phyloP scores from a whole-genome alignment of 768 basidiomycete species.

The Lactarius quietus region DNA sequence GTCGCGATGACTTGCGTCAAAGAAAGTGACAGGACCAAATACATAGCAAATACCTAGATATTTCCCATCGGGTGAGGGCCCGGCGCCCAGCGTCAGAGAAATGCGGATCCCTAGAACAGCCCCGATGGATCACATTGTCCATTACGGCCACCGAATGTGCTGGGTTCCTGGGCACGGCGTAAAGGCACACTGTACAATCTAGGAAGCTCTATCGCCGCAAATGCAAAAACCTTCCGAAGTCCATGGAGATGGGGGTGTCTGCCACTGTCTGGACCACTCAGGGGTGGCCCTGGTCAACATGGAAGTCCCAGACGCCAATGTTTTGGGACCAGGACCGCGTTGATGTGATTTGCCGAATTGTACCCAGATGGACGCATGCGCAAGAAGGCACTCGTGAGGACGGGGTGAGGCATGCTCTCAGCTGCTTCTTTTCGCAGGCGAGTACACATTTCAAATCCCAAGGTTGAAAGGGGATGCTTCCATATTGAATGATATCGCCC shows the following conservation, averaged over 20 bases:
- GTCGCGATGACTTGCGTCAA: background rate
- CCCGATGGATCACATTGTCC: slow-evolving; percentile 8
- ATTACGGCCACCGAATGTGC: slow-evolving; percentile 11
- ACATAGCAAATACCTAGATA: background rate
- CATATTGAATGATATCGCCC: background rate
- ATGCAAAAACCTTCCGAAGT: slow-evolving; percentile 19
- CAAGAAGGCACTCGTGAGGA: background rate
- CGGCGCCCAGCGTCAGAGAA: slow-evolving; percentile 2
- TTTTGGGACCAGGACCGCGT: slow-evolving; percentile 2
- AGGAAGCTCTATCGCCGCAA: slow-evolving; percentile 18
- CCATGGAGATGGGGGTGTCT: slow-evolving; percentile 15
- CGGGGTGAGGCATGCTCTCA: background rate
- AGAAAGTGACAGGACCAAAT: background rate
- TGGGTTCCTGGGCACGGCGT: slow-evolving; percentile 15
- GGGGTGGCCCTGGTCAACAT: background rate
- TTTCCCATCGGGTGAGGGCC: slow-evolving; percentile 6
- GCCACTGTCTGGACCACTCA: slow-evolving; percentile 1
- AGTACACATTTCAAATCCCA: background rate
- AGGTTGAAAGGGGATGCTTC: background rate
- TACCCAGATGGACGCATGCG: background rate
- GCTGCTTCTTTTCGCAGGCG: slow-evolving; percentile 11
- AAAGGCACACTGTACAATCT: background rate
- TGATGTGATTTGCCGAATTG: slow-evolving; percentile 2
- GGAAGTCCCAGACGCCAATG: slow-evolving; percentile 6
- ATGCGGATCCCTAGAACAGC: background rate